A percentile compares a stretch with the other conserved stretches of the same genome.
Evolutionary conservation across 371 early-diverging fungal species (phyloP).

Genomic region (Blakeslea trispora): DNA sequence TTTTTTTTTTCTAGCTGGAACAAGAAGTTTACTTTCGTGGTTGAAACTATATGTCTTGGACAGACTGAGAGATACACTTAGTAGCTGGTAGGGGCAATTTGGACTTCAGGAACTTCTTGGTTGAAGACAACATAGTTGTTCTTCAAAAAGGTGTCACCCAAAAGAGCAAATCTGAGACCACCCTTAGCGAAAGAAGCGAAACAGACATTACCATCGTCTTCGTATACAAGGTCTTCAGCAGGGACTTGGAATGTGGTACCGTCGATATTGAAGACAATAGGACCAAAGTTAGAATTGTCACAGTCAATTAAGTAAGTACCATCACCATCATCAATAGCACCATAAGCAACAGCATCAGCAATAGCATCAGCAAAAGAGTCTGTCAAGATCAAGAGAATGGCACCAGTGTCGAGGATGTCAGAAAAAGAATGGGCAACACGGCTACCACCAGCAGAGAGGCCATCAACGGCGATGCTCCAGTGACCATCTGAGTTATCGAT

Average conservation of each 20-base stretch:
- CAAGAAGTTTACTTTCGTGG: too few species aligned
- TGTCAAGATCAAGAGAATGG: constrained; percentile 57
- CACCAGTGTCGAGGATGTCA: constrained; percentile 64
- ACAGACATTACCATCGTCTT: constrained; percentile 13
- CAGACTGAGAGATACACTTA: too few species aligned
- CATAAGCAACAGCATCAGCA: constrained; percentile 15
- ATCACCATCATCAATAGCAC: constrained; percentile 21
- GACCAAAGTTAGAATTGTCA: background rate
- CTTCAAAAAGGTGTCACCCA: too few species aligned
- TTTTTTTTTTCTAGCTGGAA: too few species aligned
- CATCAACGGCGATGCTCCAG: constrained; percentile 51
- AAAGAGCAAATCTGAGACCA: too few species aligned
- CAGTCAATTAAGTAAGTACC: constrained; percentile 23
- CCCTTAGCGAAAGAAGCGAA: constrained; percentile 18
- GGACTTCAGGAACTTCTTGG: too few species aligned
- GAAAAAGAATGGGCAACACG: constrained; percentile 9
- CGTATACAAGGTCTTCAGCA: constrained; percentile 18
- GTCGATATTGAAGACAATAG: too few species aligned
- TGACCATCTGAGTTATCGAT: constrained; percentile 39
- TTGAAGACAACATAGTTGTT: too few species aligned
- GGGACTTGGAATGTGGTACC: constrained; percentile 10
- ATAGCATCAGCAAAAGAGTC: constrained; percentile 30
- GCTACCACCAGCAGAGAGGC: constrained; percentile 14
- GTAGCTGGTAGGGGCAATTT: background rate
- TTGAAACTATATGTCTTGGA: too few species aligned